A percentile compares a stretch with the other conserved stretches of the same genome.
Evolutionary conservation across 306 rosid genomes (phyloP).

Genomic region (Dicorynia guianensis): DNA sequence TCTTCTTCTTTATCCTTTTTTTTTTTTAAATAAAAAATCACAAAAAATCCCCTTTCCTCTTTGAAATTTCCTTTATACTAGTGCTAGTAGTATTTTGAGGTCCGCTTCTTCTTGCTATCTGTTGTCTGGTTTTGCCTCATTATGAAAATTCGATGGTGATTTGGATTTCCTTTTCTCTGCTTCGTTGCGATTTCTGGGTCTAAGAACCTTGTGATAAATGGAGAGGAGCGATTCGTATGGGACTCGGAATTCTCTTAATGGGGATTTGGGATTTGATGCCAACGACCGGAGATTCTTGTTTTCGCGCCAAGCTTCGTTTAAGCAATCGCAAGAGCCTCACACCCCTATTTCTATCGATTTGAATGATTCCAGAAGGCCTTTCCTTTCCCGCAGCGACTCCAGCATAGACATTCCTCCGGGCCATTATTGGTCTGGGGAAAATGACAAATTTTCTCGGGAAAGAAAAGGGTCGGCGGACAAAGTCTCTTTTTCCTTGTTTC

Average conservation of each 20-base stretch:
- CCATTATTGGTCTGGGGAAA: slow-evolving; percentile 46
- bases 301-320: slow-evolving; percentile 88
- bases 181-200: neutral
- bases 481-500: slow-evolving; percentile 48
- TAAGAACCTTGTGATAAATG: slow-evolving; percentile 39
- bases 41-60: too few species aligned
- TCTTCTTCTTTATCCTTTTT: too few species aligned
- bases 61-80: too few species aligned
- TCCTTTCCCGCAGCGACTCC: slow-evolving; percentile 70
- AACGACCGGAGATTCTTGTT: slow-evolving; percentile 84
- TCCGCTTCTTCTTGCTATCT: too few species aligned
- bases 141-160: slow-evolving; percentile 2
- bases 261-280: slow-evolving; percentile 61
- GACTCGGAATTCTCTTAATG: slow-evolving; percentile 57
- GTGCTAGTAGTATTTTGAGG: too few species aligned
- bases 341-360: slow-evolving; percentile 59
- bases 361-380: slow-evolving; percentile 52
- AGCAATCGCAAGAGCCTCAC: slow-evolving; percentile 58
- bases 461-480: slow-evolving; percentile 33
- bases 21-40: too few species aligned
- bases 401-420: slow-evolving; percentile 75
- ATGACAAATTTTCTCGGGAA: slow-evolving; percentile 38
- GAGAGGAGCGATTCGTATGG: slow-evolving; percentile 53
- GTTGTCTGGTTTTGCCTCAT: too few species aligned
- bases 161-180: neutral